Percentiles rank a stretch among this genome's conserved stretches.
phyloP scores from a whole-genome alignment of 345 rosid species.

The Populus euphratica region DNA sequence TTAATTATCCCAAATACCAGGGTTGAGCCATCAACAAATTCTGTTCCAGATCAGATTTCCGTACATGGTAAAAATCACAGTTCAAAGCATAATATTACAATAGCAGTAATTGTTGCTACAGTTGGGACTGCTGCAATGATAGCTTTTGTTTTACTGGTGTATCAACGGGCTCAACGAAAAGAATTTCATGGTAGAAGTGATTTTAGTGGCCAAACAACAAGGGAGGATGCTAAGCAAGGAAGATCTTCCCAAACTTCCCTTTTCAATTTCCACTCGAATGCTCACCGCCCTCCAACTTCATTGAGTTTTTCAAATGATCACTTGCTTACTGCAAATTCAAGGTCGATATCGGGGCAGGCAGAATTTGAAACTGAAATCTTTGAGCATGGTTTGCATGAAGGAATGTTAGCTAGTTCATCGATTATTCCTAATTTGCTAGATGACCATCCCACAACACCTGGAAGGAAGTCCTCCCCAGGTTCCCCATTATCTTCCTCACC shows the following conservation, averaged over 20 bases:
- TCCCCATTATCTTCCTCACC: slow-evolving; percentile 81
- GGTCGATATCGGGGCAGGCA: slow-evolving; percentile 68
- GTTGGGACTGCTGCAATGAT: slow-evolving; percentile 65
- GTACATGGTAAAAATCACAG: slow-evolving; percentile 22
- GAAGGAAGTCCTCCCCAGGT: slow-evolving; percentile 69
- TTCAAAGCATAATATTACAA: slow-evolving; percentile 45
- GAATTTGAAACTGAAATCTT: slow-evolving; percentile 52
- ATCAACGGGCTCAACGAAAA: slow-evolving; percentile 56
- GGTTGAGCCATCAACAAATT: slow-evolving; percentile 10
- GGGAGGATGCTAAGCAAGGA: slow-evolving; percentile 54
- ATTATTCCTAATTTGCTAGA: slow-evolving; percentile 56
- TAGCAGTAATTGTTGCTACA: slow-evolving; percentile 70
- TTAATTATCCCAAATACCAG: slow-evolving; percentile 34
- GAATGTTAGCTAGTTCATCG: slow-evolving; percentile 31
- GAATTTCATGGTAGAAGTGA: slow-evolving; percentile 57
- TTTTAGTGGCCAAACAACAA: slow-evolving; percentile 41
- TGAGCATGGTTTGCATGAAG: slow-evolving; percentile 44
- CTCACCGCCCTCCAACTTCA: slow-evolving; percentile 52
- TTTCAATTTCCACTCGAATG: slow-evolving; percentile 61
- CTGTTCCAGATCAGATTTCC: slow-evolving; percentile 11
- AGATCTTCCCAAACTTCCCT: slow-evolving; percentile 57
- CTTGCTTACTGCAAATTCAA: slow-evolving; percentile 77
- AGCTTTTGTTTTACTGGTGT: slow-evolving; percentile 63
- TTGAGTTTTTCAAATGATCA: slow-evolving; percentile 86
- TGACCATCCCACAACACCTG: slow-evolving; percentile 52